Conservation (phyloP, 345 rosid species). For the Carallia pectinifolia region DNA sequence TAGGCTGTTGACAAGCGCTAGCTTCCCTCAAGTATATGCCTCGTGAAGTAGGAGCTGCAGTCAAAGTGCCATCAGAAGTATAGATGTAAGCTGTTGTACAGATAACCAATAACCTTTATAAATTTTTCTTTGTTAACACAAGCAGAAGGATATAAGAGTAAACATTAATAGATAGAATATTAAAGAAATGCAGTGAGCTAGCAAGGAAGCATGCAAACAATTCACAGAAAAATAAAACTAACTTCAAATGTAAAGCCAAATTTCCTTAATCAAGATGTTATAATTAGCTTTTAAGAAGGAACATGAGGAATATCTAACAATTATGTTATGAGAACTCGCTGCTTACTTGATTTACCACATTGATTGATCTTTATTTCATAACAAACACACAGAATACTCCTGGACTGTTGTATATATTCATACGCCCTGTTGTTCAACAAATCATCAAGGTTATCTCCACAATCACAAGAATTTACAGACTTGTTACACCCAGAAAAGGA, state of each 20-base stretch:
- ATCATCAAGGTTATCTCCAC: conserved; percentile 21
- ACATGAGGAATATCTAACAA: background rate
- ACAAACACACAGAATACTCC: conserved; percentile 54
- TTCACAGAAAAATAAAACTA: background rate
- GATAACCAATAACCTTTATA: background rate
- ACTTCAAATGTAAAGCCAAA: background rate
- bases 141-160: conserved; percentile 9
- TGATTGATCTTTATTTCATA: conserved; percentile 73
- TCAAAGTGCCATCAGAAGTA: conserved; percentile 18
- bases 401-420: conserved; percentile 61
- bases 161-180: background rate
- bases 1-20: conserved; percentile 55
- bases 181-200: background rate
- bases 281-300: background rate
- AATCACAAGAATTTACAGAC: conserved; percentile 17
- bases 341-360: conserved; percentile 83
- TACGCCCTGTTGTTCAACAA: conserved; percentile 60
- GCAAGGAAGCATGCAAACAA: background rate
- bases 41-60: conserved; percentile 75
- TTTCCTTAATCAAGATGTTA: background rate
- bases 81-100: conserved; percentile 3
- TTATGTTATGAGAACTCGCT: background rate
- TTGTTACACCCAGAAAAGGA: background rate
- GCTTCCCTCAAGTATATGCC: conserved; percentile 92
- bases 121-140: background rate